Conservation (phyloP, 1,139 yeast genomes). For the Dujonia santamariae region DNA sequence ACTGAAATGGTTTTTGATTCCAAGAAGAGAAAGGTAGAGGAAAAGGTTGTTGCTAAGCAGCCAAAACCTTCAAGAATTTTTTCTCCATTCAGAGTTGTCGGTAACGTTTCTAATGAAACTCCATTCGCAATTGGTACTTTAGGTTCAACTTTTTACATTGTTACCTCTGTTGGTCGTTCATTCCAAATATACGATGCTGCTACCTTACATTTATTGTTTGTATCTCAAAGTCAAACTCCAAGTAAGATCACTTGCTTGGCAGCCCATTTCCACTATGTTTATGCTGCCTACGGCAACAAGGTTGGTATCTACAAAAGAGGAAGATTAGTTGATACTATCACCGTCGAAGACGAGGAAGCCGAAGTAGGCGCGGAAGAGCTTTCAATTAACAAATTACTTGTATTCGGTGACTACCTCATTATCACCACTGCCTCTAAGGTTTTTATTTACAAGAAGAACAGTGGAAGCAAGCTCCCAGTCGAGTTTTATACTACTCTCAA, state of each 20-base stretch:
- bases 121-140: conserved; percentile 89
- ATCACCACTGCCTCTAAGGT: conserved; percentile 53
- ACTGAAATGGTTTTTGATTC: too few species aligned
- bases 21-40: conserved; percentile 26
- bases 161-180: conserved; percentile 84
- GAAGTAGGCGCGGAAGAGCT: conserved; percentile 30
- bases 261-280: conserved; percentile 83
- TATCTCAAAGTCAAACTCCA: conserved; percentile 76
- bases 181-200: conserved; percentile 95
- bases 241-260: conserved; percentile 66
- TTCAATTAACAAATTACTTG: conserved; percentile 47
- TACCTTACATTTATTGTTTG: conserved; percentile 80
- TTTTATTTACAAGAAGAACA: conserved; percentile 56
- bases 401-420: conserved; percentile 80
- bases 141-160: conserved; percentile 84
- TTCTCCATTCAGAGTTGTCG: conserved; percentile 49
- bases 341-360: conserved; percentile 14
- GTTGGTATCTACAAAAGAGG: conserved; percentile 88
- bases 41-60: conserved; percentile 5
- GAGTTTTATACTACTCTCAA: conserved; percentile 65
- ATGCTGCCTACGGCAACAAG: conserved; percentile 68
- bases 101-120: conserved; percentile 70
- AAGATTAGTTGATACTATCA: conserved; percentile 54
- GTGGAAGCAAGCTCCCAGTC: conserved; percentile 50
- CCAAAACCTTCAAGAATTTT: conserved; percentile 32